Evolutionary conservation across 441 rosid genomes (phyloP).

Genomic region (Bocquillonia castaneifolia): DNA sequence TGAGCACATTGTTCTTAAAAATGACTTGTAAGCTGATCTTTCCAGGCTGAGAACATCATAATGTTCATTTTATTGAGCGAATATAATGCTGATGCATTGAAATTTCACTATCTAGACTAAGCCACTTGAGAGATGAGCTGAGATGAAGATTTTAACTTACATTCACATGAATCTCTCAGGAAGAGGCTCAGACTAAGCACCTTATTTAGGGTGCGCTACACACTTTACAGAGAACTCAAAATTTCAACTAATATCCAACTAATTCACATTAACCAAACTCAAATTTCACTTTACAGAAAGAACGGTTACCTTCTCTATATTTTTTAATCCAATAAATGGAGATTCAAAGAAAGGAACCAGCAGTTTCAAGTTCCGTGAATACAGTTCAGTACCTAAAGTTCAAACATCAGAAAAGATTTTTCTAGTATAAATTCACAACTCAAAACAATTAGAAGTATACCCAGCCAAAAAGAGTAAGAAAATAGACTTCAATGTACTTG

Average conservation of each 20-base stretch:
- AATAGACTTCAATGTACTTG: neutral
- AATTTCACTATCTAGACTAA: no score
- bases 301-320: constrained; percentile 56
- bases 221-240: neutral
- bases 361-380: constrained; percentile 65
- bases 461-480: neutral
- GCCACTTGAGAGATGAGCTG: neutral
- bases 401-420: neutral
- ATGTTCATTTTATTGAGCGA: neutral
- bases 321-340: constrained; percentile 59
- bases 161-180: neutral
- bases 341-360: constrained; percentile 77
- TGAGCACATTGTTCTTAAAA: neutral
- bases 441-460: neutral
- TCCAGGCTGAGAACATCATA: neutral
- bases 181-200: neutral
- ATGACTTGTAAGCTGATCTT: neutral
- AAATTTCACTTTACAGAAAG: constrained; percentile 7
- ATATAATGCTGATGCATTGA: no score
- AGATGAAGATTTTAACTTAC: neutral
- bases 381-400: constrained; percentile 54
- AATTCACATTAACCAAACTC: neutral
- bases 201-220: neutral
- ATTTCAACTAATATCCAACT: neutral
- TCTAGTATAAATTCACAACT: neutral